A percentile compares a stretch with the other conserved stretches of the same genome.
Conservation (phyloP, 805 yeast species). For the Metschnikowia picachoensis region DNA sequence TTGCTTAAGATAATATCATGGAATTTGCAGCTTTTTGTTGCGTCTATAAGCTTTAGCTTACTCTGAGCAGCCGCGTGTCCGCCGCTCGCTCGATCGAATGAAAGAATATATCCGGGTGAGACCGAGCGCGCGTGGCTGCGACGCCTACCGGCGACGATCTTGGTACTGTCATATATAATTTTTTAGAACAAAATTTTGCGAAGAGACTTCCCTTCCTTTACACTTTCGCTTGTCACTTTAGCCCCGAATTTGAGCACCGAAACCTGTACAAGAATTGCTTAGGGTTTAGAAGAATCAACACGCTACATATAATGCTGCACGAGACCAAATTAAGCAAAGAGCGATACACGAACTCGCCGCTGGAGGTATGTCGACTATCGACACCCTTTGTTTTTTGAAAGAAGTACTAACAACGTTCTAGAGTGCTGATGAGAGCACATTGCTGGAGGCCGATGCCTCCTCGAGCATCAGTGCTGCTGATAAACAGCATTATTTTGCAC, state of each 20-base stretch:
- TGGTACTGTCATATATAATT: background rate
- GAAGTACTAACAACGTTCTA: background rate
- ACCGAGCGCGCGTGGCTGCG: conserved; percentile 3
- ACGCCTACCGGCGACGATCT: background rate
- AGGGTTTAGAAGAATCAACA: background rate
- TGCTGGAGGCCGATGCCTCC: background rate
- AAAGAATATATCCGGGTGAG: background rate
- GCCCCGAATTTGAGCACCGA: too few species aligned
- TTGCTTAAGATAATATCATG: too few species aligned
- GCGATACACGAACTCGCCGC: conserved; percentile 13
- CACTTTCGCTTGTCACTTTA: too few species aligned
- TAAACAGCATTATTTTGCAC: conserved; percentile 27
- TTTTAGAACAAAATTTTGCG: background rate
- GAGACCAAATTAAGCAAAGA: conserved; percentile 4
- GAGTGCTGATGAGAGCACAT: background rate
- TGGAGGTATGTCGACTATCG: conserved; percentile 12
- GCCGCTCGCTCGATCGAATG: background rate
- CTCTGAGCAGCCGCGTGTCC: background rate
- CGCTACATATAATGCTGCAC: background rate
- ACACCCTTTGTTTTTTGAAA: too few species aligned
- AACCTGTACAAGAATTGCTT: background rate
- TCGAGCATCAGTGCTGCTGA: background rate
- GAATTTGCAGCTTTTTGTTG: too few species aligned
- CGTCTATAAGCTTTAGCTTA: too few species aligned
- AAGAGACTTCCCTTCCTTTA: background rate